Base-by-base conservation (phyloP, 805 yeast species). In the Pichia cabralensis region DNA sequence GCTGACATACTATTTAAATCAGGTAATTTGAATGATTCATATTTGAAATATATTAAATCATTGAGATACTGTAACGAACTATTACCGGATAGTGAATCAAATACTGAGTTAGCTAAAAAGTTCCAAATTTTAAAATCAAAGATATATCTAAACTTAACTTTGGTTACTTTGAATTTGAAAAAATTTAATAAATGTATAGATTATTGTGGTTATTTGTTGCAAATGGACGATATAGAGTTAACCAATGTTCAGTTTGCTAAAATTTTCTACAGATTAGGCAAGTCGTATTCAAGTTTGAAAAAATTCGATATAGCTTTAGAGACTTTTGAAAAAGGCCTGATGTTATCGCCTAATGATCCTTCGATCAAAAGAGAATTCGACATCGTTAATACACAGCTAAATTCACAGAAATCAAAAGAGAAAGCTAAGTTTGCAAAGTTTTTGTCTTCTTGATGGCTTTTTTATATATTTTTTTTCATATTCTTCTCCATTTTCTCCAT, bases 41-140 rank as follows among this genome's bases (percentile, higher is more conserved):
- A 65, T 12, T 62, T 74, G 43, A 82, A 82, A 52, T 82, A 78
- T 52, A 61, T 52, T 26, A 82, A 82, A 51, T 66, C 84, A 9
- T 53, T 80, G 35, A 61, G 85, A 39, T 82, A 81, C 46, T 69
- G 78, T 22, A 75, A 76, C 62, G 89, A 80, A 53, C 71, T 68
- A 44, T 64, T 77, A 12, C 92, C 94, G 0, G 92, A 80, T 46
- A 56, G 58, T 22, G 86, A 77, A 29, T 67, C 67, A 19, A 79
- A 77, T 44, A 68, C 74, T 11, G 71, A 68, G 15, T 61, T 67
- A 55, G 65, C 58, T 43, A 44, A 45, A 5, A 68, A 70, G 42
- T 81, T 76, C 49, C 46, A 59, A 23, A 69, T 64, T 3, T 50
- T 71, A 42, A 71, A 71, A 47, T 69, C 65, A 53, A 67, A 63